Percentiles rank a stretch among this genome's conserved stretches.
phyloP scores from a whole-genome alignment of 1,139 yeast species.

The Yamadazyma sp. region DNA sequence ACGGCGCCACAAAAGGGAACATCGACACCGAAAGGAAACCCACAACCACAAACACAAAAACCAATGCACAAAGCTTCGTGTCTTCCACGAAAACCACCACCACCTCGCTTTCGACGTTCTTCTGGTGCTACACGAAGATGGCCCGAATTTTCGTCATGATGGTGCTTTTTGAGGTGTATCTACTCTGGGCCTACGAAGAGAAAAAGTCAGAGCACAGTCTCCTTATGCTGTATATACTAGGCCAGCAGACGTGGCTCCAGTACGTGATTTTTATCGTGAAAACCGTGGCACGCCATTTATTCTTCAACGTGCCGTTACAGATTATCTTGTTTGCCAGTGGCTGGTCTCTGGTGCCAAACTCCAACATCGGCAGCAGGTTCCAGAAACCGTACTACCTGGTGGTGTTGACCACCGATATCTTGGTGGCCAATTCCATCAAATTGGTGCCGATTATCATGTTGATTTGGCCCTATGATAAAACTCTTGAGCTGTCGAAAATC shows the following conservation, averaged over 20 bases:
- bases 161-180: slow-evolving; percentile 83
- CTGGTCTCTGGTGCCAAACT: slow-evolving; percentile 1
- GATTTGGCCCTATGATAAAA: slow-evolving; percentile 90
- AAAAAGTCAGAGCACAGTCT: slow-evolving; percentile 37
- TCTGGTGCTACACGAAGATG: slow-evolving; percentile 17
- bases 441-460: slow-evolving; percentile 91
- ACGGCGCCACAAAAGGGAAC: background rate
- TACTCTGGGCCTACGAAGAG: slow-evolving; percentile 91
- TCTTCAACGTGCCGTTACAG: slow-evolving; percentile 55
- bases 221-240: slow-evolving; percentile 34
- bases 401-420: slow-evolving; percentile 63
- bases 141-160: slow-evolving; percentile 61
- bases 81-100: too few species aligned
- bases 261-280: slow-evolving; percentile 65
- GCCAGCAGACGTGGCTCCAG: slow-evolving; percentile 53
- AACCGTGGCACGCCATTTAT: slow-evolving; percentile 58
- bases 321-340: slow-evolving; percentile 19
- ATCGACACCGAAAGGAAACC: too few species aligned
- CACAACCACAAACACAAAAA: too few species aligned
- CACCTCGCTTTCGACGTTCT: background rate
- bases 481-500: slow-evolving; percentile 60
- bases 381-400: slow-evolving; percentile 11
- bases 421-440: slow-evolving; percentile 76
- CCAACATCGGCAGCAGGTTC: background rate
- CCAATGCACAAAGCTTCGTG: too few species aligned